Base-by-base conservation (phyloP, 495 filamentous ascomycete genomes). In the Lepraria neglecta region DNA sequence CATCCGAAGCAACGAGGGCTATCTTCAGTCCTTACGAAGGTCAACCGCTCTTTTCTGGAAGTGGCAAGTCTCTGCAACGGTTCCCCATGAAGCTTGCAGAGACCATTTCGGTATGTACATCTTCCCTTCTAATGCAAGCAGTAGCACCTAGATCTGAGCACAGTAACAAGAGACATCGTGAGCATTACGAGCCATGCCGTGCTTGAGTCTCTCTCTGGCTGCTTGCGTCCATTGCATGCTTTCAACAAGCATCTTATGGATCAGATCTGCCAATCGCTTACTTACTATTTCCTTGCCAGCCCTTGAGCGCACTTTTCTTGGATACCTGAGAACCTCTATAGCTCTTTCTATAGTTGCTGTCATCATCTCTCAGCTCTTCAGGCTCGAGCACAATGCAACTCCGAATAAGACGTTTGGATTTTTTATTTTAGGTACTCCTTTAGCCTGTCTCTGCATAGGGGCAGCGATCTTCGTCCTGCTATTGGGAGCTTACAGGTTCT, bases 301-400 rank as follows among this genome's bases (percentile, higher is more conserved):
- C 33, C 78, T 90, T 30, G 87, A 94, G 72, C 77, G 88, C 60
- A 94, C 88, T 40, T 92, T 87, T 69, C 83, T 92, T 48, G 84
- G 78, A 54, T 92, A 91, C 72, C 77, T 90, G 46, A 84, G 88
- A 55, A 91, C 88, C 9, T 88, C 87, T 0, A 71, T 87, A 28
- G 75, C 82, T 7, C 74, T 92, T 27, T 80, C 87, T 6, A 85
- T 91, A 72, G 75, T 84, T 56, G 82, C 84, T 47, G 81, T 85
- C 6, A 66, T 84, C 28, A 76, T 87, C 43, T 82, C 87, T 0
- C 87, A 92, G 68, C 80, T 91, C 6, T 87, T 86, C 67, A 77
- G 83, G 57, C 78, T 92, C 4, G 84, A 89, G 65, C 80, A 80
- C 65, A 56, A 70, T 6, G 58, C 71, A 14, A 65, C 65, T 15